Evolutionary conservation across 2,329 filamentous ascomycete species (phyloP), one percentile per base, ranked within the genome.

Genomic region (Aspergillus sp.): DNA sequence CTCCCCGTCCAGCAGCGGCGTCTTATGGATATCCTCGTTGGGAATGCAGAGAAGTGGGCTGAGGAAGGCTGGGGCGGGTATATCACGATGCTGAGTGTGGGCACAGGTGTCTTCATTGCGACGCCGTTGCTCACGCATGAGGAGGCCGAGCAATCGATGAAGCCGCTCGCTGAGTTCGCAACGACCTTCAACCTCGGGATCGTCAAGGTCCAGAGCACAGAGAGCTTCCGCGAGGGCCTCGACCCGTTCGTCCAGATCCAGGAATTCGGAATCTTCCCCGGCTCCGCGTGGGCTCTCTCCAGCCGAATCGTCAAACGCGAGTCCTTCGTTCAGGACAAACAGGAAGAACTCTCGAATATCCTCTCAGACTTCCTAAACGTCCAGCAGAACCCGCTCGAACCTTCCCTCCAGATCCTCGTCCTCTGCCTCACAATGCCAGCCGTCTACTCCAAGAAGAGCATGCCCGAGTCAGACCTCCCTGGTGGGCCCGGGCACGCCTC

Each of bases 21-120:
- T 3, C 52, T 62, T 17, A 57, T 61, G 7, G 17, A 40, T 13
- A 47, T 63, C 3, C 15, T 63, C 0, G 61, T 66, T 5, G 54
- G 45, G 3, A 62, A 63, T 24, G 57, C 56, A 11, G 61, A 62
- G 9, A 57, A 57, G 33, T 66, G 64, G 64, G 61, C 62, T 1
- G 47, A 50, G 1, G 61, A 64, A 17, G 64, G 64, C 15, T 66
- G 62, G 62, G 62, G 62, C 7, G 64, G 64, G 5, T 64, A 59
- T 45, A 50, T 64, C 17, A 5, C 33, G 33, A 3, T 37, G 30
- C 11, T 17, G 24, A 6, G 7, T 37, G 2, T 39, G 13, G 24
- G 33, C 34, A 49, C 52, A 6, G 30, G 5, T 37, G 41, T 34
- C 56, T 50, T 30, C 42, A 58, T 65, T 58, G 56, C 57, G 11